phyloP scores from a whole-genome alignment of 768 basidiomycete species.

The Boletus bicolor region DNA sequence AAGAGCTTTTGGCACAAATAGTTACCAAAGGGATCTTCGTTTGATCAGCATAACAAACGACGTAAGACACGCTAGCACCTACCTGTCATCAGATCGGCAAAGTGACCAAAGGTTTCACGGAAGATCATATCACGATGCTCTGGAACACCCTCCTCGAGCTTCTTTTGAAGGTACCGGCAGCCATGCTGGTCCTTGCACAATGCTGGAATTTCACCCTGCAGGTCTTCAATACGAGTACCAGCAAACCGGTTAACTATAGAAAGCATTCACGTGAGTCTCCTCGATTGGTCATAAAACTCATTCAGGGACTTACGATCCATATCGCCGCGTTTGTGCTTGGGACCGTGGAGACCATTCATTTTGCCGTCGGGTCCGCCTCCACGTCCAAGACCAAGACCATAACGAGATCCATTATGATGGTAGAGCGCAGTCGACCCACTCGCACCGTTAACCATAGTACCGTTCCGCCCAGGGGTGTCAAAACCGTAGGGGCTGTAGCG shows the following conservation, averaged over 20 bases:
- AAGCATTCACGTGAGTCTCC: not conserved
- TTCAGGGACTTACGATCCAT: constrained; percentile 76
- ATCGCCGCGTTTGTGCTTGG: constrained; percentile 93
- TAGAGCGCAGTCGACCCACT: constrained; percentile 75
- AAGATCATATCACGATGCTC: constrained; percentile 99
- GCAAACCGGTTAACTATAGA: constrained; percentile 89
- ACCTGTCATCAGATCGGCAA: constrained; percentile 98
- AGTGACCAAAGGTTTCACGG: constrained; percentile 95
- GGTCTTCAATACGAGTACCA: constrained; percentile 91
- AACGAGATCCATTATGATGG: constrained; percentile 74
- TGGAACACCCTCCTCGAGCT: constrained; percentile 91
- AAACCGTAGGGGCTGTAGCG: constrained; percentile 59
- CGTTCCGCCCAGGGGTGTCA: constrained; percentile 44
- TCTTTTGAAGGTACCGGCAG: constrained; percentile 97
- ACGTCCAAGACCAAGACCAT: constrained; percentile 65
- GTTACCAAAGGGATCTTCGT: constrained; percentile 93
- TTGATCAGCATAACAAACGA: not conserved
- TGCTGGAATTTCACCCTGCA: constrained; percentile 89
- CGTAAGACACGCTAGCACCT: constrained; percentile 19
- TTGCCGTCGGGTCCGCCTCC: constrained; percentile 61
- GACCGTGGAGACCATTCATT: constrained; percentile 87
- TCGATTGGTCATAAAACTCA: not conserved
- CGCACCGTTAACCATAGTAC: constrained; percentile 33
- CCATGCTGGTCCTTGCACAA: constrained; percentile 99
- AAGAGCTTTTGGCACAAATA: constrained; percentile 98